A percentile compares a stretch with the other conserved stretches of the same genome.
Evolutionary conservation across 495 filamentous ascomycete genomes (phyloP).

Genomic region (Talaromyces stipitatus): DNA sequence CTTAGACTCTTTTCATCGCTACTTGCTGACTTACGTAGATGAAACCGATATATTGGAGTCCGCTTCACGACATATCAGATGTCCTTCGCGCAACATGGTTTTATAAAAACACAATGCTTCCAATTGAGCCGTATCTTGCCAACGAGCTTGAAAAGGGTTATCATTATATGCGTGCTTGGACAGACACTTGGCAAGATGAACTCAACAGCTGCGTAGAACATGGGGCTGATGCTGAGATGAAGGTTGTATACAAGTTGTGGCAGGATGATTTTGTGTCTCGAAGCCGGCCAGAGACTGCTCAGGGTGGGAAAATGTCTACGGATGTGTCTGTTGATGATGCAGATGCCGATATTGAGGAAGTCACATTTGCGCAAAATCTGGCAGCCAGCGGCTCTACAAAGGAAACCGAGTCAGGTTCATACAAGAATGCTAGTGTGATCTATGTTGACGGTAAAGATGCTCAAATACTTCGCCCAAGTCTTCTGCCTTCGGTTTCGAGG

Average conservation of each 20-base stretch:
- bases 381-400: conserved; percentile 33
- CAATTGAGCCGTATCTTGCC: conserved; percentile 79
- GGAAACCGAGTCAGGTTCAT: conserved; percentile 36
- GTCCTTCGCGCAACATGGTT: conserved; percentile 94
- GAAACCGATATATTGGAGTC: conserved; percentile 97
- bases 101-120: conserved; percentile 87
- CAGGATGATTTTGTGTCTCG: conserved; percentile 41
- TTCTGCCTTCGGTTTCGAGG: conserved; percentile 74
- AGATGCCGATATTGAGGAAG: neutral
- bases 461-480: conserved; percentile 70
- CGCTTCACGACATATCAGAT: conserved; percentile 79
- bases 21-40: conserved; percentile 60
- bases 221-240: conserved; percentile 83
- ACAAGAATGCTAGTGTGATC: conserved; percentile 67
- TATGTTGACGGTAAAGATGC: conserved; percentile 70
- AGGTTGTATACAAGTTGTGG: conserved; percentile 77
- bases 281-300: conserved; percentile 19
- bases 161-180: conserved; percentile 78
- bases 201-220: conserved; percentile 85
- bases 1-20: neutral
- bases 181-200: conserved; percentile 88
- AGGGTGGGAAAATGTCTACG: conserved; percentile 11
- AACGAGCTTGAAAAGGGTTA: conserved; percentile 91
- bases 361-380: conserved; percentile 24
- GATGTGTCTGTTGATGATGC: conserved; percentile 8